Percentiles rank a stretch among this genome's conserved stretches.
Evolutionary conservation across 164 flowering plant species (phyloP).

Genomic region (Annona cherimola): DNA sequence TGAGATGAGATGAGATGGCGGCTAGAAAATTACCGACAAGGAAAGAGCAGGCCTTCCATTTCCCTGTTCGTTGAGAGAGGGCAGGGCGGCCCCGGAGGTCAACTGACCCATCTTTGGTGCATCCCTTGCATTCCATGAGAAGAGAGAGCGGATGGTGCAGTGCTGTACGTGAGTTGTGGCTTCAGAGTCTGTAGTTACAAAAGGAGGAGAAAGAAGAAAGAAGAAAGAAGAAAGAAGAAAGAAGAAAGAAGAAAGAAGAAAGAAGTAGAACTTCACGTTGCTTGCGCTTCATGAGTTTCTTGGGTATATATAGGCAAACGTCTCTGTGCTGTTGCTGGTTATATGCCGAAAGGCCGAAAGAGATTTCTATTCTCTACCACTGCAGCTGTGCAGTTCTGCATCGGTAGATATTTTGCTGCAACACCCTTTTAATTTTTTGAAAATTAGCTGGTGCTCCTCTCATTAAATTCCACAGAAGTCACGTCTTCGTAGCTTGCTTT

Average conservation of each 20-base stretch:
- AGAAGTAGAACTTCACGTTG: not conserved
- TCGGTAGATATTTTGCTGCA: too few relatives aligned
- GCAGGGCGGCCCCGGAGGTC: constrained; percentile 59
- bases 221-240: not conserved
- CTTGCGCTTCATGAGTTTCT: not conserved
- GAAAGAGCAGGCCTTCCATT: constrained; percentile 70
- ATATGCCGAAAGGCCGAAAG: too few relatives aligned
- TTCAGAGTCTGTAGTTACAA: not conserved
- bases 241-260: too few relatives aligned
- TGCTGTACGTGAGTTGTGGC: too few relatives aligned
- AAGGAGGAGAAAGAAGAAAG: not conserved
- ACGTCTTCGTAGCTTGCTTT: too few relatives aligned
- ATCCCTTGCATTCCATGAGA: constrained; percentile 23
- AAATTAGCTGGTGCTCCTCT: too few relatives aligned
- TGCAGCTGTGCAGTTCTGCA: too few relatives aligned
- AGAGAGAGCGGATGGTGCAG: not conserved
- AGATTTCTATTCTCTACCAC: too few relatives aligned
- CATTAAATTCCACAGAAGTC: too few relatives aligned
- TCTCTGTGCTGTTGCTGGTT: too few relatives aligned
- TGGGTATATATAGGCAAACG: not conserved
- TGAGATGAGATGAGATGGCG: too few relatives aligned
- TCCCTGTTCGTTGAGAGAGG: constrained; percentile 52
- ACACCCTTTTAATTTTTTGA: too few relatives aligned
- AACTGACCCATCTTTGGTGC: constrained; percentile 66
- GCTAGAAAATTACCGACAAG: constrained; percentile 39